These are phyloP conservation scores for Escovopsis sp. DNA, from an alignment of 2,329 filamentous ascomycete species.

Conservation along the genomic window DNA sequence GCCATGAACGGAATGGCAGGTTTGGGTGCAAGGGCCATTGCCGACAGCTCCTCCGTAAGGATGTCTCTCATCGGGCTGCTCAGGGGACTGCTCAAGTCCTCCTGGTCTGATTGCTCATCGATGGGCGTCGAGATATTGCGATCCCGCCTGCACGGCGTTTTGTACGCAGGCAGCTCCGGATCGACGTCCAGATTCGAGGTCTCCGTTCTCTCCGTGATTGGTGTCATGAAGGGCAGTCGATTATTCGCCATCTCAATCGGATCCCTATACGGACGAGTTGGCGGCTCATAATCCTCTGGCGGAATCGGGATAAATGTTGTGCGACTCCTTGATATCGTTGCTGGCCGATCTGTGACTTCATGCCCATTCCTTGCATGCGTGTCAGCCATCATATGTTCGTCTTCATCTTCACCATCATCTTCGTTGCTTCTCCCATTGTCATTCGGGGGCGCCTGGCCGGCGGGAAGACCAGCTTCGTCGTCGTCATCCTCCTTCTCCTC, in stretches of 20 bases:
- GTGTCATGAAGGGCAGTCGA: slow-evolving; percentile 93
- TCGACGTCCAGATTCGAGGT: slow-evolving; percentile 56
- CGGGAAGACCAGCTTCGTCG: slow-evolving; percentile 14
- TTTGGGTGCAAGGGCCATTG: slow-evolving; percentile 35
- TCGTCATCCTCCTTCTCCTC: slow-evolving; percentile 15
- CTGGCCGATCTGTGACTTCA: slow-evolving; percentile 10
- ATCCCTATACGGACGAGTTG: slow-evolving; percentile 68
- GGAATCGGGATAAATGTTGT: slow-evolving; percentile 64
- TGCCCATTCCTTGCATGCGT: slow-evolving; percentile 1
- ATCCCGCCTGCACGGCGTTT: slow-evolving; percentile 58
- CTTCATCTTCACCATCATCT: background rate
- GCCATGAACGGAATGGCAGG: slow-evolving; percentile 20
- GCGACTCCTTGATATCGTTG: slow-evolving; percentile 34
- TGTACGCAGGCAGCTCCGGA: slow-evolving; percentile 47
- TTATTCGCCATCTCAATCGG: slow-evolving; percentile 71
- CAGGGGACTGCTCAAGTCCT: slow-evolving; percentile 45
- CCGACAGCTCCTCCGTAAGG: slow-evolving; percentile 35
- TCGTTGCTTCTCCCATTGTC: background rate
- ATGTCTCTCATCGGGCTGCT: slow-evolving; percentile 66
- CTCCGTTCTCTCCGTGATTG: slow-evolving; percentile 91
- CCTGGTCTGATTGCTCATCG: slow-evolving; percentile 22
- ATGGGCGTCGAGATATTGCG: slow-evolving; percentile 8
- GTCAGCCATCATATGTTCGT: background rate
- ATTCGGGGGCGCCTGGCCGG: too few relatives aligned
- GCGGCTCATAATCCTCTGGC: slow-evolving; percentile 74